Evolutionary conservation across 2,329 filamentous ascomycete genomes (phyloP), one percentile per base, ranked within the genome.

Genomic region (Monilinia laxa): DNA sequence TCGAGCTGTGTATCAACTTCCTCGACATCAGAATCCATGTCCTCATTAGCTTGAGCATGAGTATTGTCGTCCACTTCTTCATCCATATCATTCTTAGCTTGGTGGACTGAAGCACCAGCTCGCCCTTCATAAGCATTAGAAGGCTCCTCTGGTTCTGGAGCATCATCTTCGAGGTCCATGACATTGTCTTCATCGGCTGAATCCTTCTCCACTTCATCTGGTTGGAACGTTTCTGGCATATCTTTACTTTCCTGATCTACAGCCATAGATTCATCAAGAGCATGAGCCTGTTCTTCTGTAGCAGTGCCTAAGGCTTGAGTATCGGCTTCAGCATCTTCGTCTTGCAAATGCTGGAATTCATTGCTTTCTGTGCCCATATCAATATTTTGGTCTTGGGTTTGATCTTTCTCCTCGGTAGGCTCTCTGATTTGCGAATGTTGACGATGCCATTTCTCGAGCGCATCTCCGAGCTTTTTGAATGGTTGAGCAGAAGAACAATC

Each of bases 391-490:
- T 63, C 60, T 65, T 73, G 64, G 4, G 49, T 66, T 69, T 81
- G 77, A 53, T 83, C 78, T 49, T 79, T 80, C 71, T 86, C 79
- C 42, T 84, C 81, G 25, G 83, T 78, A 86, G 83, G 25, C 78
- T 78, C 52, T 82, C 78, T 64, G 72, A 99, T 98, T 69, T 97
- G 90, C 57, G 86, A 87, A 74, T 96, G 91, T 75, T 93, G 91
- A 67, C 91, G 87, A 77, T 98, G 93, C 92, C 93, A 99, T 73
- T 90, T 87, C 77, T 98, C 93, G 42, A 99, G 83, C 7, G 92
- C 90, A 79, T 99, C 93, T 28, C 95, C 95, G 40, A 99, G 85
- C 75, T 97, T 96, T 80, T 95, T 95, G 83, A 97, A 97, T 1
- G 93, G 91, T 71, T 95, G 87, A 56, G 82, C 80, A 62, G 85